A percentile compares a stretch with the other conserved stretches of the same genome.
phyloP scores from a whole-genome alignment of 495 filamentous ascomycete species.

The Aspergillus homomorphus region DNA sequence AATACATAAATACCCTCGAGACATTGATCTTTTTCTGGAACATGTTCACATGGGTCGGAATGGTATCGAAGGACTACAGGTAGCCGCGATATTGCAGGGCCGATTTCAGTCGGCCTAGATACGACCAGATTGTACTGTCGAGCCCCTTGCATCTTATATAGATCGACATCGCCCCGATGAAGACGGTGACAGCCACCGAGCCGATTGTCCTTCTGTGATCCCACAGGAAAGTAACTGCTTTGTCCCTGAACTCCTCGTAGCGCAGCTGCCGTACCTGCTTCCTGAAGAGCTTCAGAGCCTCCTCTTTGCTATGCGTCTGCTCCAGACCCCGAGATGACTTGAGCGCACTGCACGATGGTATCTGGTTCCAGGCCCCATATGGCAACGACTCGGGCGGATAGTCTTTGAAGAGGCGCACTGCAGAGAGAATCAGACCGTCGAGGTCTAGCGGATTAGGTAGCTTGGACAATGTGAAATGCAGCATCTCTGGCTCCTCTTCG shows the following conservation, averaged over 20 bases:
- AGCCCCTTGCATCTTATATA: conserved; percentile 48
- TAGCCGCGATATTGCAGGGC: conserved; percentile 21
- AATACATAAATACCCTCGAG: neutral
- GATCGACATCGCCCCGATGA: conserved; percentile 57
- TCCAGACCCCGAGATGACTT: conserved; percentile 66
- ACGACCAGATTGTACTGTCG: conserved; percentile 41
- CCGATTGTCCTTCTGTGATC: conserved; percentile 56
- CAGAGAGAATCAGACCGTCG: conserved; percentile 66
- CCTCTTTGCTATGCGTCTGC: conserved; percentile 48
- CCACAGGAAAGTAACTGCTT: conserved; percentile 52
- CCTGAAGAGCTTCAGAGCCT: conserved; percentile 63
- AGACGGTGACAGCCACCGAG: conserved; percentile 58
- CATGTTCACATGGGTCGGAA: neutral
- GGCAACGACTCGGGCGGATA: conserved; percentile 73
- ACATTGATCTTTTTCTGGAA: neutral
- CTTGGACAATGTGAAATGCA: conserved; percentile 84
- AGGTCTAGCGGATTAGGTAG: conserved; percentile 81
- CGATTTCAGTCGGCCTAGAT: conserved; percentile 28
- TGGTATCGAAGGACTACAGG: conserved; percentile 3
- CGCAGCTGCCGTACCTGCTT: conserved; percentile 65
- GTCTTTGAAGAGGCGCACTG: conserved; percentile 57
- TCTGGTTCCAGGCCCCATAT: conserved; percentile 59
- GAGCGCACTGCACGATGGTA: conserved; percentile 74
- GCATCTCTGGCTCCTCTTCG: conserved; percentile 86
- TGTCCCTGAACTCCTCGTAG: conserved; percentile 56